Percentiles rank a stretch among this genome's conserved stretches.
Conservation (phyloP, 371 early-diverging fungal species). For the Nosema granulosis region DNA sequence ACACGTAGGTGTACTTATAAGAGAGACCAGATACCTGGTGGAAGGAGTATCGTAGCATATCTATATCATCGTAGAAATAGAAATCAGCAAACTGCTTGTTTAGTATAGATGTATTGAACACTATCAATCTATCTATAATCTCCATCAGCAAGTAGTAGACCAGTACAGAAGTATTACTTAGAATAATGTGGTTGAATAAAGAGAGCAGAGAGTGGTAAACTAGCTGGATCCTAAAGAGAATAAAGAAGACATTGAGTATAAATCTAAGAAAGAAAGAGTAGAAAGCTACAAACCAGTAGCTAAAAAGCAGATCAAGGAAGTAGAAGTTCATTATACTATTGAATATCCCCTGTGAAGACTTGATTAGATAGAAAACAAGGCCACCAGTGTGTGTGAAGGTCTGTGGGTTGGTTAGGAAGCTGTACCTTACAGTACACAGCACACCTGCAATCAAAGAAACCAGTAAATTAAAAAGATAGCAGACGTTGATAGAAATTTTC, state of each 20-base stretch:
- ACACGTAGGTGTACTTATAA: slow-evolving; percentile 18
- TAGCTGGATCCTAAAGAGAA: background rate
- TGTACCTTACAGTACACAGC: background rate
- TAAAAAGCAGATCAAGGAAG: slow-evolving; percentile 1
- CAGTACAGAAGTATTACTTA: background rate
- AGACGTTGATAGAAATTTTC: background rate
- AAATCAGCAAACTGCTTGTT: background rate
- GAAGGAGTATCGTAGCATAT: slow-evolving; percentile 8
- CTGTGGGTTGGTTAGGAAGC: background rate
- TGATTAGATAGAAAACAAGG: background rate
- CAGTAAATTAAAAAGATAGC: background rate
- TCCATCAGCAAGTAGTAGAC: slow-evolving; percentile 8
- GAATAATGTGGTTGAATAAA: slow-evolving; percentile 4
- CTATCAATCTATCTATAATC: slow-evolving; percentile 21
- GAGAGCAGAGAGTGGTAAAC: background rate
- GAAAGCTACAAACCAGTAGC: background rate
- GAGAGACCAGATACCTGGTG: slow-evolving; percentile 29
- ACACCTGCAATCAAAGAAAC: background rate
- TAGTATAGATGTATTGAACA: slow-evolving; percentile 28
- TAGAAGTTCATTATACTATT: background rate
- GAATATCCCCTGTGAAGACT: background rate
- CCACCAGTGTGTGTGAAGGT: slow-evolving; percentile 1
- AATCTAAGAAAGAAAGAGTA: background rate
- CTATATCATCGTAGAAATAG: background rate
- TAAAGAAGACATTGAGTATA: slow-evolving; percentile 1